phyloP scores from a whole-genome alignment of 208 protist genomes.

The Trypanosoma theileri region DNA sequence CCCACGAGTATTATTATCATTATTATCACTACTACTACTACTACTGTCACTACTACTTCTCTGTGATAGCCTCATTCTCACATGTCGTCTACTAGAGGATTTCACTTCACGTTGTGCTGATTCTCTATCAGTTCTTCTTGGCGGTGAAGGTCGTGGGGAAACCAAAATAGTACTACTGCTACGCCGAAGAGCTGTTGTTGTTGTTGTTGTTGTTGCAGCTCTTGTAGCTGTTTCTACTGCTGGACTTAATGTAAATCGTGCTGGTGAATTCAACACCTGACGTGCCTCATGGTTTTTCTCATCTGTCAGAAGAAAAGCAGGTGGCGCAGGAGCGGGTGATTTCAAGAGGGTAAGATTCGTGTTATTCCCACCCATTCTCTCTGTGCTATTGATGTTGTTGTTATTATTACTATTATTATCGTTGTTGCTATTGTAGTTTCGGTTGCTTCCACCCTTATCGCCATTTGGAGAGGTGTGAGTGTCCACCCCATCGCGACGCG shows the following conservation, averaged over 20 bases:
- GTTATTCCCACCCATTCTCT: background rate
- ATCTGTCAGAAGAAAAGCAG: background rate
- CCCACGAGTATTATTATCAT: background rate
- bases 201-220: background rate
- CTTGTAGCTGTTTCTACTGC: background rate
- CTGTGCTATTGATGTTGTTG: background rate
- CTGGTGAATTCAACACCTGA: background rate
- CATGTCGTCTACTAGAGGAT: background rate
- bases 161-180: slow-evolving; percentile 7
- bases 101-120: background rate
- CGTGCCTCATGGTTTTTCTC: background rate
- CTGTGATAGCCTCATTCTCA: background rate
- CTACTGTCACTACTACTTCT: background rate
- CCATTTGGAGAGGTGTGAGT: background rate
- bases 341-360: background rate
- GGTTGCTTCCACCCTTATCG: background rate
- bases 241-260: no score
- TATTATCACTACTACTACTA: background rate
- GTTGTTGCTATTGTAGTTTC: background rate
- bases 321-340: background rate
- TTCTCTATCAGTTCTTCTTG: background rate
- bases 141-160: slow-evolving; percentile 11
- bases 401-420: background rate
- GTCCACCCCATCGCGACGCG: background rate
- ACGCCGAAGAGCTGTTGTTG: background rate